phyloP scores from a whole-genome alignment of 768 basidiomycete species.

The Suillus alpinus region DNA sequence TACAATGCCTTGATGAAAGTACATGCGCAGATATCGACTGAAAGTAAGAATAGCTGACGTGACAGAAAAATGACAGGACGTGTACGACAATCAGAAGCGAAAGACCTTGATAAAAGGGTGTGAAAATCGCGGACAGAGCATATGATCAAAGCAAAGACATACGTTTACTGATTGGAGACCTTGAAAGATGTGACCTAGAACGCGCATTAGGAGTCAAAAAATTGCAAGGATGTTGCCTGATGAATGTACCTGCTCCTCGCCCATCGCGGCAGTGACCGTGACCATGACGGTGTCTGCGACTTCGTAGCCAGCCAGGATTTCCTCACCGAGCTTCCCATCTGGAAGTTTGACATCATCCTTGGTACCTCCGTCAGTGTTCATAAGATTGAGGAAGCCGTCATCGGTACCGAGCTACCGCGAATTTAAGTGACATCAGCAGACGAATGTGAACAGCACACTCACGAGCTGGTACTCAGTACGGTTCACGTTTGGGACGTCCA shows the following conservation, averaged over 20 bases:
- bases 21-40: slow-evolving; percentile 2
- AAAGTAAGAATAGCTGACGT: slow-evolving; percentile 3
- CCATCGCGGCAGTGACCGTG: slow-evolving; percentile 88
- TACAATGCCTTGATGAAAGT: slow-evolving; percentile 5
- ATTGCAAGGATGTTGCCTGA: slow-evolving; percentile 15
- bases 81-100: slow-evolving; percentile 5
- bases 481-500: slow-evolving; percentile 95
- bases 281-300: slow-evolving; percentile 85
- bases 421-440: slow-evolving; percentile 4
- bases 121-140: neutral
- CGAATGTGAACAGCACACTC: slow-evolving; percentile 23
- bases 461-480: slow-evolving; percentile 93
- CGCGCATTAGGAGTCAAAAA: neutral
- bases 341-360: slow-evolving; percentile 97
- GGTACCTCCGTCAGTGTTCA: slow-evolving; percentile 71
- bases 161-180: neutral
- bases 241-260: slow-evolving; percentile 68
- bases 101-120: neutral
- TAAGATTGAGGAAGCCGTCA: slow-evolving; percentile 93
- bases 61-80: slow-evolving; percentile 7
- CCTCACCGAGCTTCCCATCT: slow-evolving; percentile 74
- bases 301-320: slow-evolving; percentile 72
- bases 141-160: neutral
- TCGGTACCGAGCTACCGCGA: slow-evolving; percentile 74
- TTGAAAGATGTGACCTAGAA: slow-evolving; percentile 2